These are phyloP conservation scores for Fusarium temperatum DNA, from an alignment of 2,329 filamentous ascomycete species.

Conservation along the genomic window DNA sequence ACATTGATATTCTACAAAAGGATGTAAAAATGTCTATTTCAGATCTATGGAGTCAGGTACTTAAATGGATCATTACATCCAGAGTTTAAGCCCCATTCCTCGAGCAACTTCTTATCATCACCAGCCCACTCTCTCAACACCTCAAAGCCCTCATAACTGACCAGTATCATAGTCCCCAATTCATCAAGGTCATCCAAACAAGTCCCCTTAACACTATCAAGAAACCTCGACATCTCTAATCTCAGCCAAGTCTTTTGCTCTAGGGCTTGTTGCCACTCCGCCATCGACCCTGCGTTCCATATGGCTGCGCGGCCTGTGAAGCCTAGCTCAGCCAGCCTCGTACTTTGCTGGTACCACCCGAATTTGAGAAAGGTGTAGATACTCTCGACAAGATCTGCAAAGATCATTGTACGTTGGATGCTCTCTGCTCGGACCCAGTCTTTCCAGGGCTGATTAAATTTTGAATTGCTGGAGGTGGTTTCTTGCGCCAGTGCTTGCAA, in stretches of 20 bases:
- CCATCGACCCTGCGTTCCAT: accelerated
- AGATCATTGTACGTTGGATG: accelerated
- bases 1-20: accelerated
- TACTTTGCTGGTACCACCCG: neutral
- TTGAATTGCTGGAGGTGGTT: too few species aligned
- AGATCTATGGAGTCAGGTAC: too few species aligned
- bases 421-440: neutral
- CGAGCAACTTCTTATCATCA: accelerated
- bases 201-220: accelerated
- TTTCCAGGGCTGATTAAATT: neutral
- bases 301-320: accelerated
- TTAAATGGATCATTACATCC: neutral
- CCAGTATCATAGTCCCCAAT: neutral
- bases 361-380: neutral
- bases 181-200: neutral
- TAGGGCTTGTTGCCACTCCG: neutral
- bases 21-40: too few species aligned
- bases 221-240: accelerated
- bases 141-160: neutral
- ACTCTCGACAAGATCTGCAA: neutral
- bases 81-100: neutral
- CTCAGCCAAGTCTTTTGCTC: accelerated
- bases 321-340: neutral
- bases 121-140: neutral
- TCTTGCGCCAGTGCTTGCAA: neutral